These are phyloP conservation scores for Peniophora sp. DNA, from an alignment of 1,284 basidiomycete genomes.

Conservation along the genomic window DNA sequence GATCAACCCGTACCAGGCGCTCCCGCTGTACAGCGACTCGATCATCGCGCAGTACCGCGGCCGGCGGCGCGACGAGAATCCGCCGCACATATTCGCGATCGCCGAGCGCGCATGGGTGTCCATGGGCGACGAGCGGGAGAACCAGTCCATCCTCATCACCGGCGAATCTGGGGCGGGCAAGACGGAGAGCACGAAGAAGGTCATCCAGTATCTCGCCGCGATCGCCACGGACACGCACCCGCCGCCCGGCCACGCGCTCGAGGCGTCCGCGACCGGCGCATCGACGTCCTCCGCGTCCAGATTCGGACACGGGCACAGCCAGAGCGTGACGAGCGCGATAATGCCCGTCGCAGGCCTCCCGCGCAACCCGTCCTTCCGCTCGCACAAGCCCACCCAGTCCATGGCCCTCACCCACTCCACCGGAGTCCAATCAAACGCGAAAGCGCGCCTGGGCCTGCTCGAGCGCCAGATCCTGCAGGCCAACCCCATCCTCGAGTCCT, in stretches of 20 bases:
- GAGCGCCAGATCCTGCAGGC: conserved; percentile 97
- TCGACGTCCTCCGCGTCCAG: neutral
- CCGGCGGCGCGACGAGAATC: conserved; percentile 88
- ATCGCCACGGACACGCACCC: conserved; percentile 81
- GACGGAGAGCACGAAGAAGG: conserved; percentile 99
- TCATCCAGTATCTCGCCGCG: conserved; percentile 98
- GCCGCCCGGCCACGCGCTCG: conserved; percentile 26
- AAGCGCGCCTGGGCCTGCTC: conserved; percentile 76
- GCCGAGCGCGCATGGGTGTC: conserved; percentile 98
- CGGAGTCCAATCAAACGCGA: conserved; percentile 43
- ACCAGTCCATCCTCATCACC: conserved; percentile 97
- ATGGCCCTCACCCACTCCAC: conserved; percentile 32
- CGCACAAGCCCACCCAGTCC: conserved; percentile 32
- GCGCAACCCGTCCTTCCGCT: conserved; percentile 38
- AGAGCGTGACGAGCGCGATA: conserved; percentile 21
- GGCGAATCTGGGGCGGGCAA: conserved; percentile 99
- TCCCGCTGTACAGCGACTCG: conserved; percentile 92
- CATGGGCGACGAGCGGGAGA: conserved; percentile 96
- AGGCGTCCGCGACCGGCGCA: neutral
- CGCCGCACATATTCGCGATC: conserved; percentile 96
- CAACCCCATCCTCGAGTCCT: conserved; percentile 96
- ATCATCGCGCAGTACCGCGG: conserved; percentile 91
- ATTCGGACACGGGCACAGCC: conserved; percentile 37
- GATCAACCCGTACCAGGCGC: conserved; percentile 92
- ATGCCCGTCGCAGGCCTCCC: conserved; percentile 57